Conservation (phyloP, 2,329 filamentous ascomycete genomes). For the Colletotrichum neosansevieriae region DNA sequence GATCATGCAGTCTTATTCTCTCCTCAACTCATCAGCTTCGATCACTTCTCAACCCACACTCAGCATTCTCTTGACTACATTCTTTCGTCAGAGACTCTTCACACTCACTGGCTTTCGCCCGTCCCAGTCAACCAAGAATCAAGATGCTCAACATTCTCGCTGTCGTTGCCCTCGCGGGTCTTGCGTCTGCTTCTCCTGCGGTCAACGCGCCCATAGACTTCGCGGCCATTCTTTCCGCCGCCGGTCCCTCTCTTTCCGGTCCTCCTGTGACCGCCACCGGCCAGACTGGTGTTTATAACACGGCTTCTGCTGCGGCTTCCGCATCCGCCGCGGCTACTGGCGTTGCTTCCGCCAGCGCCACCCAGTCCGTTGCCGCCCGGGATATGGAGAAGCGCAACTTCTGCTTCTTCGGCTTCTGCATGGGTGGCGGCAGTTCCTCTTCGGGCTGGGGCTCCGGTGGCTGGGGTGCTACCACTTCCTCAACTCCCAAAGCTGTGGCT, state of each 20-base stretch:
- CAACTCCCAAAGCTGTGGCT: not conserved
- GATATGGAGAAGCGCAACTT: slow-evolving; percentile 7
- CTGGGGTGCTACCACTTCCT: not conserved
- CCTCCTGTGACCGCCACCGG: slow-evolving; percentile 16
- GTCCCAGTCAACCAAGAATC: not conserved
- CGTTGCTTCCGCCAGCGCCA: slow-evolving; percentile 28
- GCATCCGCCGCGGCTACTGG: slow-evolving; percentile 17
- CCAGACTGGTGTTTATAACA: slow-evolving; percentile 28
- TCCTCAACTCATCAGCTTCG: slow-evolving; percentile 25
- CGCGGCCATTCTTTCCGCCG: slow-evolving; percentile 8
- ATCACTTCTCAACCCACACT: not conserved
- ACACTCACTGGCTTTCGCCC: not conserved
- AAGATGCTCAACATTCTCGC: slow-evolving; percentile 21
- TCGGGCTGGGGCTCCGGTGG: slow-evolving; percentile 1
- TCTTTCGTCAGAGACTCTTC: slow-evolving; percentile 3
- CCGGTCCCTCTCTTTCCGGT: slow-evolving; percentile 3
- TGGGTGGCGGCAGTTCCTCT: not conserved
- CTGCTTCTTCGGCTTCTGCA: slow-evolving; percentile 22
- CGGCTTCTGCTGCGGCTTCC: not conserved
- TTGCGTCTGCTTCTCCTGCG: slow-evolving; percentile 27
- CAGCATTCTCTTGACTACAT: not conserved
- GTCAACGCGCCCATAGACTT: slow-evolving; percentile 18
- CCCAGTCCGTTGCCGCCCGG: slow-evolving; percentile 19
- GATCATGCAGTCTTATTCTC: not conserved
- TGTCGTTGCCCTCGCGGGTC: slow-evolving; percentile 28